Conservation (phyloP, 2,329 filamentous ascomycete genomes). For the Aureobasidium sp. region DNA sequence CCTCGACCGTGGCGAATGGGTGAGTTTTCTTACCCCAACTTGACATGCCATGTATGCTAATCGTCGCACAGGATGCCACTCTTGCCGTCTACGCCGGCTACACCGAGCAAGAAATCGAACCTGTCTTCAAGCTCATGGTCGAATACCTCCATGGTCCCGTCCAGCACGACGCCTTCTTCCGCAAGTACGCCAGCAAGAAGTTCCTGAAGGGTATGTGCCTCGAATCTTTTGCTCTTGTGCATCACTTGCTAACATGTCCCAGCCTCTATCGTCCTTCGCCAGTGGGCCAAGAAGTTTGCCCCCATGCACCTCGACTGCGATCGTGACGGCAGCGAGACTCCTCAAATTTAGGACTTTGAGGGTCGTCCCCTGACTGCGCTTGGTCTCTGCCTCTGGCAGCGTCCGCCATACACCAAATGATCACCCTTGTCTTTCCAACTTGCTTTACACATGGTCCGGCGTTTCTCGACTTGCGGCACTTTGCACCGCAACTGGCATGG, state of each 20-base stretch:
- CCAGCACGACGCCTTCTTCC: slow-evolving; percentile 95
- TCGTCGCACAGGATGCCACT: slow-evolving; percentile 61
- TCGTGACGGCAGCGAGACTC: slow-evolving; percentile 8
- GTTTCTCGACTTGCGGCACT: slow-evolving; percentile 5
- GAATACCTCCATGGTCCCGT: slow-evolving; percentile 91
- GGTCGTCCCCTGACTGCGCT: background rate
- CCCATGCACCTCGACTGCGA: slow-evolving; percentile 28
- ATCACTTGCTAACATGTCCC: slow-evolving; percentile 14
- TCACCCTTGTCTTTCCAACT: background rate
- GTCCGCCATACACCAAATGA: background rate
- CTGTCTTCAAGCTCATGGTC: slow-evolving; percentile 88
- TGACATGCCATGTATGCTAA: slow-evolving; percentile 17
- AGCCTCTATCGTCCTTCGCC: slow-evolving; percentile 87
- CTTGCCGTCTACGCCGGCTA: slow-evolving; percentile 90
- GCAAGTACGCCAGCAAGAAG: slow-evolving; percentile 99
- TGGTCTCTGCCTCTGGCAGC: background rate
- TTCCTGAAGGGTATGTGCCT: slow-evolving; percentile 80
- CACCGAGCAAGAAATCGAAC: slow-evolving; percentile 84
- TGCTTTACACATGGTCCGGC: slow-evolving; percentile 14
- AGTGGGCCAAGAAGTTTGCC: slow-evolving; percentile 68
- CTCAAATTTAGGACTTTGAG: slow-evolving; percentile 13
- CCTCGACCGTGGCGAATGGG: slow-evolving; percentile 85
- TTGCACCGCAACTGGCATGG: slow-evolving; percentile 13
- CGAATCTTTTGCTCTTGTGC: background rate
- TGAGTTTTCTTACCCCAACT: slow-evolving; percentile 40